These are phyloP conservation scores for Striga hermonthica DNA, from an alignment of 305 asterid genomes.

Conservation along the genomic window DNA sequence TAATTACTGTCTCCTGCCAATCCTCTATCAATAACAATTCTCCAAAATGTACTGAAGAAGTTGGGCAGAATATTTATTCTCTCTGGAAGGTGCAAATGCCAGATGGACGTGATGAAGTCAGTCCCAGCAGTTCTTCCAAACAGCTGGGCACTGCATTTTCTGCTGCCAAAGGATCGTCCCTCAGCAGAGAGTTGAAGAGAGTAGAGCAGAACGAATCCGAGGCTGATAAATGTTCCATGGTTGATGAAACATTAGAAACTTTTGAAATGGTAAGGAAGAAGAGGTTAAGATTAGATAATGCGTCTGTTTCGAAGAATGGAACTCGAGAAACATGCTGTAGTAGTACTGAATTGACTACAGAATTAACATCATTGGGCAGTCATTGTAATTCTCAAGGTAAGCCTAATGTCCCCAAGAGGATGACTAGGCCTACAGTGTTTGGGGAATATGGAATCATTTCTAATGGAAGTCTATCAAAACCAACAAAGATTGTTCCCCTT, in stretches of 20 bases:
- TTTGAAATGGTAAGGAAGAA: conserved; percentile 39
- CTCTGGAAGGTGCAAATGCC: conserved; percentile 32
- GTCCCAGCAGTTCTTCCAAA: conserved; percentile 33
- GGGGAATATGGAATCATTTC: conserved; percentile 65
- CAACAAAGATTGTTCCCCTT: conserved; percentile 49
- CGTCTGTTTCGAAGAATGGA: conserved; percentile 32
- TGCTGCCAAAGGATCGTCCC: conserved; percentile 32
- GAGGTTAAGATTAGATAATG: conserved; percentile 37
- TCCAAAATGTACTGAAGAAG: conserved; percentile 34
- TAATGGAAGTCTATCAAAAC: conserved; percentile 45
- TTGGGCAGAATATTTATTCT: conserved; percentile 32
- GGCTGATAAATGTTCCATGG: conserved; percentile 29
- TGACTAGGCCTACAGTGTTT: conserved; percentile 47
- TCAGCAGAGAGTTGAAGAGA: conserved; percentile 29
- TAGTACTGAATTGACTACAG: conserved; percentile 34
- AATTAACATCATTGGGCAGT: conserved; percentile 34
- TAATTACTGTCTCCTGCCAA: conserved; percentile 35
- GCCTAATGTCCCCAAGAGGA: conserved; percentile 31
- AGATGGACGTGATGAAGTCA: conserved; percentile 32
- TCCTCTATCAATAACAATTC: conserved; percentile 32
- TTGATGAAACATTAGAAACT: conserved; percentile 31
- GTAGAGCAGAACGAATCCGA: conserved; percentile 35
- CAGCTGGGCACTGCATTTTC: conserved; percentile 34
- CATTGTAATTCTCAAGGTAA: conserved; percentile 29
- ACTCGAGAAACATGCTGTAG: conserved; percentile 28